A percentile compares a stretch with the other conserved stretches of the same genome.
Conservation (phyloP, 2,329 filamentous ascomycete genomes). For the Xylaria sp. region DNA sequence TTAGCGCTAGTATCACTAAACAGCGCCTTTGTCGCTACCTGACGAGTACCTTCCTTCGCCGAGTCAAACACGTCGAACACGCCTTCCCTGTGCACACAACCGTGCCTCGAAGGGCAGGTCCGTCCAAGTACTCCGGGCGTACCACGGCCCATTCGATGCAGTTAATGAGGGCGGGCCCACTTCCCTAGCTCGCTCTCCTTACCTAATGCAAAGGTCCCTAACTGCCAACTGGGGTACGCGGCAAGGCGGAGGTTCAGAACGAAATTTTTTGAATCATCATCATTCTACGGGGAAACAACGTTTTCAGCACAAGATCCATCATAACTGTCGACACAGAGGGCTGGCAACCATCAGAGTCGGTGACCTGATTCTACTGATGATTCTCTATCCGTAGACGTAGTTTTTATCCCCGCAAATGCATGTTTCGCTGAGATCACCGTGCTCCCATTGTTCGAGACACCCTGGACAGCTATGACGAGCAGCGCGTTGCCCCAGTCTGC, state of each 20-base stretch:
- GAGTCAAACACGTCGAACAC: not conserved
- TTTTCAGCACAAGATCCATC: conserved; percentile 41
- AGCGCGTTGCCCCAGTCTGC: conserved; percentile 50
- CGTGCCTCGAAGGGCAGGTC: too few species aligned
- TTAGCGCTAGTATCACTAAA: not conserved
- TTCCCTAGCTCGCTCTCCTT: not conserved
- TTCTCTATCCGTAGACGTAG: conserved; percentile 48
- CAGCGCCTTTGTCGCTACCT: not conserved
- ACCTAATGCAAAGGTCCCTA: not conserved
- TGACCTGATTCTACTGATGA: conserved; percentile 39
- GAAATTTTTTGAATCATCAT: conserved; percentile 37
- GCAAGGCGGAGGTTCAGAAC: conserved; percentile 22
- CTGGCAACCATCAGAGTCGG: conserved; percentile 53
- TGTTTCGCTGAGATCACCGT: conserved; percentile 50
- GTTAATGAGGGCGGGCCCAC: not conserved
- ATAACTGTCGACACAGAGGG: conserved; percentile 42
- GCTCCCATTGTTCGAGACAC: conserved; percentile 39
- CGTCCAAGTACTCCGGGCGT: not conserved
- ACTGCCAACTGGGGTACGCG: conserved; percentile 8
- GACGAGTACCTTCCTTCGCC: not conserved
- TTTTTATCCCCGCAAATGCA: conserved; percentile 55
- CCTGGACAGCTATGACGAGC: conserved; percentile 52
- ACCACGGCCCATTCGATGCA: not conserved
- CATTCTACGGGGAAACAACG: conserved; percentile 43
- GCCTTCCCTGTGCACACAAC: not conserved